A percentile compares a stretch with the other conserved stretches of the same genome.
Conservation (phyloP, 202 grass and related monocot genomes). For the Zoysia matrella region DNA sequence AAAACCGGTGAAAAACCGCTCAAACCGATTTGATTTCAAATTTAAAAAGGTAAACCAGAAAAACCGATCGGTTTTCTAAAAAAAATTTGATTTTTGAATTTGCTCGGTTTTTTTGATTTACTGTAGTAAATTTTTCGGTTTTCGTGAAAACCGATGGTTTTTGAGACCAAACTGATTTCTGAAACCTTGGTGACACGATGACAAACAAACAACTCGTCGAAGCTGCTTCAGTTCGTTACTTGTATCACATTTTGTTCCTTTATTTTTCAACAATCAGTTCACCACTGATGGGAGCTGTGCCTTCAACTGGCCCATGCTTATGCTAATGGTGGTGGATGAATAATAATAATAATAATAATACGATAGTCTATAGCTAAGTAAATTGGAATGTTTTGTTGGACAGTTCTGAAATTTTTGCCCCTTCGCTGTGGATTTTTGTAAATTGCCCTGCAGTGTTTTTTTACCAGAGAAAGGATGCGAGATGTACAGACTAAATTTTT, state of each 20-base stretch:
- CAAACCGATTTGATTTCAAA: no score
- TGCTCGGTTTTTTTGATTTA: no score
- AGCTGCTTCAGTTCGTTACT: slow-evolving; percentile 50
- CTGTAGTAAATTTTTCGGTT: no score
- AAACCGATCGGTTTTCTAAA: no score
- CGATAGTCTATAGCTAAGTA: background rate
- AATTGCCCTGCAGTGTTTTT: background rate
- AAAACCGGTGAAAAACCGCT: no score
- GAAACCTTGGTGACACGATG: slow-evolving; percentile 14
- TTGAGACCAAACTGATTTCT: no score
- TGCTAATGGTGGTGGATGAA: background rate
- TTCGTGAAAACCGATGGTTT: no score
- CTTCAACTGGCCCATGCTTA: slow-evolving; percentile 6
- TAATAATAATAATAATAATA: slow-evolving; percentile 25
- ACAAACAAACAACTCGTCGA: slow-evolving; percentile 62
- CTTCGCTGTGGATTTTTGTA: background rate
- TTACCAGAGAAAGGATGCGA: background rate
- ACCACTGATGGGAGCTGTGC: background rate
- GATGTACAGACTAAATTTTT: background rate
- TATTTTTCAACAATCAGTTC: slow-evolving; percentile 8
- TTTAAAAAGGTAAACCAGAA: no score
- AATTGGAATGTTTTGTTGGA: slow-evolving; percentile 39
- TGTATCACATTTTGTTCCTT: background rate
- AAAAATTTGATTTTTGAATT: no score
- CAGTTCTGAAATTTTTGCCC: slow-evolving; percentile 12